Evolutionary conservation across 306 rosid species (phyloP).

Genomic region (Vachellia collinsii): DNA sequence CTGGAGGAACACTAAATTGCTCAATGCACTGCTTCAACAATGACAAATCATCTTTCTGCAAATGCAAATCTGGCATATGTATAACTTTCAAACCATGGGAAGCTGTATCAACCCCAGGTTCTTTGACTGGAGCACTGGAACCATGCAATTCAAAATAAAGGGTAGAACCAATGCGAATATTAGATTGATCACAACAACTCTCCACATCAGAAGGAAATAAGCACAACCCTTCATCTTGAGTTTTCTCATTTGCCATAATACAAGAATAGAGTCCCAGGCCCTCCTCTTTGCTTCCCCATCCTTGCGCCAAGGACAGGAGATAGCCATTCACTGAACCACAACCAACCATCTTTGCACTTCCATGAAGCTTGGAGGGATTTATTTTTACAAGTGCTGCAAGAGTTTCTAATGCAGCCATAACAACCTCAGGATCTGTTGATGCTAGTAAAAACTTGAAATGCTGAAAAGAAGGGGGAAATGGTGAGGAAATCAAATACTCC

Average conservation of each 20-base stretch:
- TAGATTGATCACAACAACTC: conserved; percentile 68
- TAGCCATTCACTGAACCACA: conserved; percentile 87
- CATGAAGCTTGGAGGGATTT: conserved; percentile 93
- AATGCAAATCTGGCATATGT: conserved; percentile 79
- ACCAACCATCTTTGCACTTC: conserved; percentile 87
- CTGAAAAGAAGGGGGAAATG: conserved; percentile 50
- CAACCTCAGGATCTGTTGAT: conserved; percentile 89
- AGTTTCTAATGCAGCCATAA: conserved; percentile 85
- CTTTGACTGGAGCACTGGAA: conserved; percentile 54
- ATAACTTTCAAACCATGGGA: conserved; percentile 67
- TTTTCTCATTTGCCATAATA: conserved; percentile 79
- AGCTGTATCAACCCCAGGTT: conserved; percentile 46
- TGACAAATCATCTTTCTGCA: conserved; percentile 67
- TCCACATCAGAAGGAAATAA: conserved; percentile 84
- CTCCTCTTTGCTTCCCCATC: conserved; percentile 99
- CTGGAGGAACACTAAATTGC: conserved; percentile 69
- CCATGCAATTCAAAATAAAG: conserved; percentile 89
- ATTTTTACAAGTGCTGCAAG: conserved; percentile 90
- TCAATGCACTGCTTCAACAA: conserved; percentile 84
- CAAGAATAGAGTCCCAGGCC: conserved; percentile 93
- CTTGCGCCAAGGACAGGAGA: conserved; percentile 93
- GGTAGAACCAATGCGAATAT: conserved; percentile 79
- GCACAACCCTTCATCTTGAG: conserved; percentile 68
- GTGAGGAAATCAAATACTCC: conserved; percentile 19
- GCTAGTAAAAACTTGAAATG: conserved; percentile 92